These are phyloP conservation scores for Didymellaceae sp. DNA, from an alignment of 2,329 filamentous ascomycete genomes.

Conservation along the genomic window DNA sequence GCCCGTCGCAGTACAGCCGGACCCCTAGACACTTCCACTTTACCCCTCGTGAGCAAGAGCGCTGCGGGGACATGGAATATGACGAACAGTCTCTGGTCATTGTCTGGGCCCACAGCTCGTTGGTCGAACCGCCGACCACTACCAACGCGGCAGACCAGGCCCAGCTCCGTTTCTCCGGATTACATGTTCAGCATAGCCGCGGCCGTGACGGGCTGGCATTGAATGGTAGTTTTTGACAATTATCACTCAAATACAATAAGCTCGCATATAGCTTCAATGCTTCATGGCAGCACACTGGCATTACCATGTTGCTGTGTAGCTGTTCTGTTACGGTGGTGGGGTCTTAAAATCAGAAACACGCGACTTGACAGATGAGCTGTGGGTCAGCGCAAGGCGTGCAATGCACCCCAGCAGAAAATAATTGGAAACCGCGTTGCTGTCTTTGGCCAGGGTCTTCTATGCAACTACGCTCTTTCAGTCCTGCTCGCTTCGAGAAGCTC, in stretches of 20 bases:
- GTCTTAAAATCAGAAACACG: not conserved
- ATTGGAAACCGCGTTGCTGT: not conserved
- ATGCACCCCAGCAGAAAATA: constrained; percentile 1
- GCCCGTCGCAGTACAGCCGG: constrained; percentile 13
- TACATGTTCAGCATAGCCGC: constrained; percentile 25
- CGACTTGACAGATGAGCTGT: constrained; percentile 3
- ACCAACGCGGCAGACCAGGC: constrained; percentile 25
- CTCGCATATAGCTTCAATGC: not conserved
- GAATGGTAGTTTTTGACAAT: not conserved
- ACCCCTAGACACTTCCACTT: constrained; percentile 10
- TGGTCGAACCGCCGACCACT: constrained; percentile 21
- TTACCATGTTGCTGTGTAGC: not conserved
- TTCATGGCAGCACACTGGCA: not conserved
- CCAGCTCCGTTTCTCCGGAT: constrained; percentile 38
- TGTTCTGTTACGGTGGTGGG: not conserved
- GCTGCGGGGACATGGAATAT: constrained; percentile 45
- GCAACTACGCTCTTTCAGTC: constrained; percentile 2
- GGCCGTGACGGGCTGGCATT: constrained; percentile 20
- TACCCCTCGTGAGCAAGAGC: constrained; percentile 34
- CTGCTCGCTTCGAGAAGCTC: constrained; percentile 8
- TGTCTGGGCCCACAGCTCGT: constrained; percentile 39
- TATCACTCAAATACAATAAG: not conserved
- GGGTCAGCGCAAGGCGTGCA: constrained; percentile 2
- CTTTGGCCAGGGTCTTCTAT: constrained; percentile 7
- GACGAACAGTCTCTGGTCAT: constrained; percentile 36